These are phyloP conservation scores for Cercospora sp. DNA, from an alignment of 2,329 filamentous ascomycete genomes.

Conservation along the genomic window DNA sequence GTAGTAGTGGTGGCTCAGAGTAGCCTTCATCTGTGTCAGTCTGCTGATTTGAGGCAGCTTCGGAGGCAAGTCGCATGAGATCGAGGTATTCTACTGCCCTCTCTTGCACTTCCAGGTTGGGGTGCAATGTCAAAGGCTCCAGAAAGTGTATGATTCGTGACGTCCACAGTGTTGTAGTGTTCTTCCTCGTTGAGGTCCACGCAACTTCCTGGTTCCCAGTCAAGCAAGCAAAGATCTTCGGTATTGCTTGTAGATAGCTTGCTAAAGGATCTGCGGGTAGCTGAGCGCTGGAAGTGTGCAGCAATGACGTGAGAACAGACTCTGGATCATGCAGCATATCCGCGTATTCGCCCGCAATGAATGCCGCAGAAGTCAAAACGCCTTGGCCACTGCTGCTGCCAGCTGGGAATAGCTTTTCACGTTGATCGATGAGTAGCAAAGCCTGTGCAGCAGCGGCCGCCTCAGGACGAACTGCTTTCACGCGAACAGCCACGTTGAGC, in stretches of 20 bases:
- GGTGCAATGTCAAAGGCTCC: constrained; percentile 76
- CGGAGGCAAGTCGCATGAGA: constrained; percentile 79
- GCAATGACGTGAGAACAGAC: constrained; percentile 69
- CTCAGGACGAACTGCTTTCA: constrained; percentile 75
- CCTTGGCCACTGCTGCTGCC: constrained; percentile 56
- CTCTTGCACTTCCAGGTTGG: constrained; percentile 91
- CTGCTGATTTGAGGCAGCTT: constrained; percentile 71
- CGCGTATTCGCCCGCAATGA: constrained; percentile 87
- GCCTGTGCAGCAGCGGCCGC: constrained; percentile 81
- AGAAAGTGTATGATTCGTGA: constrained; percentile 79
- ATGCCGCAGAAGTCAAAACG: constrained; percentile 73
- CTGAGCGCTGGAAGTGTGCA: constrained; percentile 64
- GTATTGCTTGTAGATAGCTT: constrained; percentile 77
- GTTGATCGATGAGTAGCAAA: constrained; percentile 64
- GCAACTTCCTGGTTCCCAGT: constrained; percentile 62
- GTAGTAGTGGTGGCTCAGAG: constrained; percentile 73
- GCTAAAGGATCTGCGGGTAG: constrained; percentile 68
- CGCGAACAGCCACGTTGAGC: constrained; percentile 87
- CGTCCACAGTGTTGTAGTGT: constrained; percentile 73
- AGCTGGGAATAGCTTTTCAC: constrained; percentile 57
- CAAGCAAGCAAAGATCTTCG: constrained; percentile 78
- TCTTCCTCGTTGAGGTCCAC: constrained; percentile 75
- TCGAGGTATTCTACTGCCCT: constrained; percentile 90
- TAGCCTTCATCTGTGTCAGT: constrained; percentile 62
- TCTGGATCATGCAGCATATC: constrained; percentile 68